Evolutionary conservation across 345 rosid genomes (phyloP), one percentile per base, ranked within the genome.

Genomic region (Arabis alpina): DNA sequence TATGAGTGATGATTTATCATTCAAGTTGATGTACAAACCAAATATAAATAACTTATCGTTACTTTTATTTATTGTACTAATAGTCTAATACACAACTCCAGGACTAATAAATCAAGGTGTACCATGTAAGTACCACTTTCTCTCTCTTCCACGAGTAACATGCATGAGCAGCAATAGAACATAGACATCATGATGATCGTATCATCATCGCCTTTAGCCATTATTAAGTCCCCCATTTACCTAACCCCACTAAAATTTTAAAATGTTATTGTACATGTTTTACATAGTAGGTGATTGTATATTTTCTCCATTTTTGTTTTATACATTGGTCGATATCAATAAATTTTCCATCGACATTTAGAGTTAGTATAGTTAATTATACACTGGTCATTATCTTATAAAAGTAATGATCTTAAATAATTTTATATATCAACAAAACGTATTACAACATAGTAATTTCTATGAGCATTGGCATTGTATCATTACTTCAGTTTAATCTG

Each of bases 191-290:
- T 69, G 66, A 68, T 36, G 68, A 76, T 75, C 30, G 30, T 2
- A 71, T 45, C 62, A 74, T 82, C 72, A 77, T 80, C 62, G 55
- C 77, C 70, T 65, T 80, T 73, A 48, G 82, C 84, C 80, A 86
- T 88, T 78, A 83, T 83, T 80, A 49, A 78, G 84, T 70, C 83
- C 80, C 83, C 80, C 82, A 63, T 70, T 9, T 66, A 72, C 61
- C 70, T 52, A 65, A 69, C 77, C 78, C 77, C 85, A 77, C 78
- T 71, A 70, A 65, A 10, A 51, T 16, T 51, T 68, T 40, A 44
- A 73, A 75, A 55, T 61, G 51, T 32, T 48, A 23, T n/a, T 65
- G n/a, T 57, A 34, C 59, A 28, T 28, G 4, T 30, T 41, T 19
- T 19, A 19, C 23, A 19, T 19, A 19, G 23, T 19, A 19, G 23